phyloP scores from a whole-genome alignment of 1,139 yeast genomes.

The Sugiyamaella xylanicola region DNA sequence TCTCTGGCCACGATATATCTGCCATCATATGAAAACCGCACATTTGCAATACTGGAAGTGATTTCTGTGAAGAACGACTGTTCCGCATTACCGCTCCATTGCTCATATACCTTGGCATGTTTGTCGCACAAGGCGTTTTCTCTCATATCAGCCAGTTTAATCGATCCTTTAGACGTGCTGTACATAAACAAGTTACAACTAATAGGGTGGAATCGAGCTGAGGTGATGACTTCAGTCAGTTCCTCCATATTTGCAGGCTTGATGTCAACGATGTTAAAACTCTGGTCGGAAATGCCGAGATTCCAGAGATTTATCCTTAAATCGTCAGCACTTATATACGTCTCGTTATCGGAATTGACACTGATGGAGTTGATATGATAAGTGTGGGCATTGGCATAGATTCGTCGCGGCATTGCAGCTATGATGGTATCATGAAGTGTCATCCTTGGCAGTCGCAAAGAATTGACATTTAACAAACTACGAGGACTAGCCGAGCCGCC shows the following conservation, averaged over 20 bases:
- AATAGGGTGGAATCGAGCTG: slow-evolving; percentile 93
- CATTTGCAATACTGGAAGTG: slow-evolving; percentile 92
- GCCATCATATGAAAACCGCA: slow-evolving; percentile 89
- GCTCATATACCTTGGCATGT: slow-evolving; percentile 87
- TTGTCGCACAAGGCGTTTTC: slow-evolving; percentile 91
- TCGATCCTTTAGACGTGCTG: slow-evolving; percentile 95
- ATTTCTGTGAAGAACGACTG: slow-evolving; percentile 98
- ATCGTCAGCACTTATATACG: slow-evolving; percentile 92
- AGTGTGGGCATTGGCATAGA: slow-evolving; percentile 95
- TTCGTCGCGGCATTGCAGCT: slow-evolving; percentile 90
- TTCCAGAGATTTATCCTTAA: slow-evolving; percentile 96
- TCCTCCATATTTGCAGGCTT: slow-evolving; percentile 99
- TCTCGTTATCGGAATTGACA: slow-evolving; percentile 93
- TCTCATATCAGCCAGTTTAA: slow-evolving; percentile 95
- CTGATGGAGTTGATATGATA: slow-evolving; percentile 97
- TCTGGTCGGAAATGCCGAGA: slow-evolving; percentile 89
- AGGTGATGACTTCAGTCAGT: slow-evolving; percentile 96
- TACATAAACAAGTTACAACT: slow-evolving; percentile 95
- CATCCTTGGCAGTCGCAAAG: slow-evolving; percentile 78
- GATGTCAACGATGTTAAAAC: slow-evolving; percentile 93
- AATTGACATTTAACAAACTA: slow-evolving; percentile 34
- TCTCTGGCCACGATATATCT: slow-evolving; percentile 94
- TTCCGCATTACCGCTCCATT: slow-evolving; percentile 86
- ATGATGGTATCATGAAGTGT: slow-evolving; percentile 92
- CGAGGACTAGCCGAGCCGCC: slow-evolving; percentile 29